A percentile compares a stretch with the other conserved stretches of the same genome.
These are phyloP conservation scores for fission yeast (Schizosaccharomyces pombe) DNA, from an alignment of 805 yeast genomes.

Conservation along the genomic window DNA sequence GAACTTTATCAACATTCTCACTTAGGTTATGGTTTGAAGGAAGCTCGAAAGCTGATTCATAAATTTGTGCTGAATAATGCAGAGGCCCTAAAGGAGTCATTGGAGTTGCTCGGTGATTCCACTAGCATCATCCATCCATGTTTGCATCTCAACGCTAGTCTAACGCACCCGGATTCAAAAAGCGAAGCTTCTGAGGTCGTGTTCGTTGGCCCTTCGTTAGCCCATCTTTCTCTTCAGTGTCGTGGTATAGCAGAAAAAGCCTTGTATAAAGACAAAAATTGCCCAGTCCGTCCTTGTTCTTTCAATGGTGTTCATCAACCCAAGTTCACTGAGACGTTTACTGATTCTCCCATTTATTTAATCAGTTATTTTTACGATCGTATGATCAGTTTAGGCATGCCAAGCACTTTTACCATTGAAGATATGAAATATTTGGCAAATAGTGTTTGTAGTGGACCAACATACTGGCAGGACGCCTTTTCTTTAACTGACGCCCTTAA, in stretches of 20 bases:
- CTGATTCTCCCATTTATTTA: conserved; percentile 52
- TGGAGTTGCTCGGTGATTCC: conserved; percentile 2
- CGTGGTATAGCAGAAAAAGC: conserved; percentile 60
- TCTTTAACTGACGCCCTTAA: conserved; percentile 46
- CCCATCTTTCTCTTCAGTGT: conserved; percentile 59
- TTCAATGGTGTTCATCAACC: conserved; percentile 97
- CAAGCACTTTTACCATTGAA: conserved; percentile 58
- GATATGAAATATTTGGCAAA: conserved; percentile 66
- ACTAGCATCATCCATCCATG: conserved; percentile 49
- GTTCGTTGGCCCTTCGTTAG: conserved; percentile 27
- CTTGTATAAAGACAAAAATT: conserved; percentile 59
- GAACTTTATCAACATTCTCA: conserved; percentile 81
- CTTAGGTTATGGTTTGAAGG: conserved; percentile 85
- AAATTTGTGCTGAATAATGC: conserved; percentile 27
- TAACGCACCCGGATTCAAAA: conserved; percentile 26
- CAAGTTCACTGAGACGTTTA: conserved; percentile 55
- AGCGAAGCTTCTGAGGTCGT: conserved; percentile 28
- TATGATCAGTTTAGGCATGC: conserved; percentile 86
- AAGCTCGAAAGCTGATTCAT: conserved; percentile 72
- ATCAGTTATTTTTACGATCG: conserved; percentile 92
- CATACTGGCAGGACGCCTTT: conserved; percentile 45
- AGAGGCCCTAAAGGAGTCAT: conserved; percentile 4
- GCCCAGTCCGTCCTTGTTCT: conserved; percentile 64
- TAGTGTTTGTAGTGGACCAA: conserved; percentile 66
- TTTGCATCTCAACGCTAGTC: conserved; percentile 49